Evolutionary conservation across 371 early-diverging fungal species (phyloP).

Genomic region (Mortierella sp.): DNA sequence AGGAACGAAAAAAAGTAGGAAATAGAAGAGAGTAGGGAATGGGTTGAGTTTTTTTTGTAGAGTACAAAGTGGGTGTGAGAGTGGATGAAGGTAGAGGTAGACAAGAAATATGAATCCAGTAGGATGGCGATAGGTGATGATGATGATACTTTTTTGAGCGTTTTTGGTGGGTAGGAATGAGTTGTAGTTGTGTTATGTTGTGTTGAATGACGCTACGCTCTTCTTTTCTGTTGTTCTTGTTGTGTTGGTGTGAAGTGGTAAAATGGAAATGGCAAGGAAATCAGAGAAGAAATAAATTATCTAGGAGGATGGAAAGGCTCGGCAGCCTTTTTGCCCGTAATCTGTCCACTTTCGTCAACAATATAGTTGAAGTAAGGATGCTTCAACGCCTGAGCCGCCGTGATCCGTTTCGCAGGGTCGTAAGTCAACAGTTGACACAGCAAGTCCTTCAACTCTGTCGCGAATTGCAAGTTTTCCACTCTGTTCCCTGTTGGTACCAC

Average conservation of each 20-base stretch:
- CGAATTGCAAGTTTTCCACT: conserved; percentile 36
- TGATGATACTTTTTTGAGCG: no score
- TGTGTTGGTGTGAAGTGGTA: not conserved
- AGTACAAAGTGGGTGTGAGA: not conserved
- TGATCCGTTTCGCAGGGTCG: conserved; percentile 76
- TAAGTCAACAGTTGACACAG: conserved; percentile 74
- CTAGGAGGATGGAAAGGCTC: conserved; percentile 18
- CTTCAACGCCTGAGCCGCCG: conserved; percentile 73
- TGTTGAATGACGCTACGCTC: not conserved
- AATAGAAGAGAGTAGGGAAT: not conserved
- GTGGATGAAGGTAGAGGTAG: not conserved
- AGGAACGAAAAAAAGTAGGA: not conserved
- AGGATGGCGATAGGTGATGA: not conserved
- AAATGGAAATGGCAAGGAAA: no score
- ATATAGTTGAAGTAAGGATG: conserved; percentile 72
- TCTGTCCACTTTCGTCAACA: conserved; percentile 37
- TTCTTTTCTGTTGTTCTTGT: not conserved
- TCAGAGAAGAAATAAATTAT: conserved; percentile 16
- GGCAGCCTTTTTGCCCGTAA: conserved; percentile 27
- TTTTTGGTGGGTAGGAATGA: no score
- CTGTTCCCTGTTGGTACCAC: conserved; percentile 38
- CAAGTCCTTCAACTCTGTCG: conserved; percentile 64
- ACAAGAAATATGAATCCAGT: conserved; percentile 3
- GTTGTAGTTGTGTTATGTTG: not conserved
- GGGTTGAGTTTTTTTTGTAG: not conserved